Percentiles rank a stretch among this genome's conserved stretches.
Evolutionary conservation across 2,329 filamentous ascomycete species (phyloP).

Genomic region (Thielaviopsis punctulata): DNA sequence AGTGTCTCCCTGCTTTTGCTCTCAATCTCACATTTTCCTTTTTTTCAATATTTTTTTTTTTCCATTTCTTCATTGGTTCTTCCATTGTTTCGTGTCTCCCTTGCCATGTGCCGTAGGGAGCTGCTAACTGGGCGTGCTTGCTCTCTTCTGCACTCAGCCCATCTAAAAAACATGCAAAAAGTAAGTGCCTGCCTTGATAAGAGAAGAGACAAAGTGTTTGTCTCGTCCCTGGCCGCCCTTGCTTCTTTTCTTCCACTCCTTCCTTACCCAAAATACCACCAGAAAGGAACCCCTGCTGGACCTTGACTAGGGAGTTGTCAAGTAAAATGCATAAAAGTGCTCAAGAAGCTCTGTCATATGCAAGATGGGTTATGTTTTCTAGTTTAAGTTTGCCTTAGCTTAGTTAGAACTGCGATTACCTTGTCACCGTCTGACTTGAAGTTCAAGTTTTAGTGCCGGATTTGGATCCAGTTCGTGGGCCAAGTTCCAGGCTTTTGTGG

Average conservation of each 20-base stretch:
- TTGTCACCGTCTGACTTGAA: background rate
- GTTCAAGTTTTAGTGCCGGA: background rate
- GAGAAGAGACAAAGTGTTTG: too few relatives aligned
- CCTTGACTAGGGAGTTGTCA: background rate
- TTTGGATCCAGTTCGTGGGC: background rate
- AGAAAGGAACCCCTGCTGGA: background rate
- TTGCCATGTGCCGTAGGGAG: background rate
- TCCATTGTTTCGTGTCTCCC: background rate
- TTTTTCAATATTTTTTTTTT: background rate
- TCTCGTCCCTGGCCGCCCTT: background rate
- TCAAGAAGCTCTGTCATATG: too few relatives aligned
- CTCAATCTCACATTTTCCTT: background rate
- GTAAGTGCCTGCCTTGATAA: background rate
- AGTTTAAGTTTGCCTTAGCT: background rate
- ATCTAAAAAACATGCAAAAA: background rate
- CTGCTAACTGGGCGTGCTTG: background rate
- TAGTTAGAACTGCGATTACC: background rate
- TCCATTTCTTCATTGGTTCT: background rate
- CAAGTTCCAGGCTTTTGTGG: background rate
- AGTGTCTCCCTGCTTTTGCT: background rate
- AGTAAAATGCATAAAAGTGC: too few relatives aligned
- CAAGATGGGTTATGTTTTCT: too few relatives aligned
- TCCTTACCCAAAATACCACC: background rate
- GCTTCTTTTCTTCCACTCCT: background rate
- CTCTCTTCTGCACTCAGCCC: background rate